phyloP scores from a whole-genome alignment of 2,329 filamentous ascomycete species.

The Tolypocladium amazonense region DNA sequence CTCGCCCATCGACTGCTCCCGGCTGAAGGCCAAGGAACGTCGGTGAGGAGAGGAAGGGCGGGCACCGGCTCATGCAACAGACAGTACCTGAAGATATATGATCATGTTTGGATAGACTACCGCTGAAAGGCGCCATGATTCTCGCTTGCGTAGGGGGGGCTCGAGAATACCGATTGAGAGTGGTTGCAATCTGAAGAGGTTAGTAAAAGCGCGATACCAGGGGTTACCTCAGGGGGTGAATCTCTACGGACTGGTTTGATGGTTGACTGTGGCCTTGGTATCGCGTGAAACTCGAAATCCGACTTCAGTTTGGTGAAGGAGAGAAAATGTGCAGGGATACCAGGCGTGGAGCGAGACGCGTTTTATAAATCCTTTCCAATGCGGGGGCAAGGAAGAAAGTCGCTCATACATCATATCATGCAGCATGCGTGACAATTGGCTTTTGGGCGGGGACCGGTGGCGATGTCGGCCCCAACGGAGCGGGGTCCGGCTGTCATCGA shows the following conservation, averaged over 20 bases:
- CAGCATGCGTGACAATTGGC: not conserved
- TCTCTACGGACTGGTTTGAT: not conserved
- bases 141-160: conserved; percentile 7
- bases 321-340: not conserved
- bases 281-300: not conserved
- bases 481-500: not conserved
- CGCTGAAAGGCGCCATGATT: conserved; percentile 23
- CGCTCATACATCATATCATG: not conserved
- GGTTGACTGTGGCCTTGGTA: too few species aligned
- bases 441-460: not conserved
- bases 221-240: not conserved
- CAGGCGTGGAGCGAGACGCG: not conserved
- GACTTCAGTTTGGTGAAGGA: not conserved
- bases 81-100: conserved; percentile 29
- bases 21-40: not conserved
- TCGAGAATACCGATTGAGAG: conserved; percentile 14
- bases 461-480: conserved; percentile 1
- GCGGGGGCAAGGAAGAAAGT: not conserved
- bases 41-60: conserved; percentile 7
- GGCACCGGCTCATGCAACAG: conserved; percentile 56
- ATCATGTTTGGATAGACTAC: conserved; percentile 26
- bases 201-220: conserved; percentile 1
- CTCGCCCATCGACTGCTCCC: not conserved
- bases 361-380: not conserved
- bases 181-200: conserved; percentile 1